Conservation (phyloP, 768 basidiomycete genomes). For the Tricholoma saponaceum region DNA sequence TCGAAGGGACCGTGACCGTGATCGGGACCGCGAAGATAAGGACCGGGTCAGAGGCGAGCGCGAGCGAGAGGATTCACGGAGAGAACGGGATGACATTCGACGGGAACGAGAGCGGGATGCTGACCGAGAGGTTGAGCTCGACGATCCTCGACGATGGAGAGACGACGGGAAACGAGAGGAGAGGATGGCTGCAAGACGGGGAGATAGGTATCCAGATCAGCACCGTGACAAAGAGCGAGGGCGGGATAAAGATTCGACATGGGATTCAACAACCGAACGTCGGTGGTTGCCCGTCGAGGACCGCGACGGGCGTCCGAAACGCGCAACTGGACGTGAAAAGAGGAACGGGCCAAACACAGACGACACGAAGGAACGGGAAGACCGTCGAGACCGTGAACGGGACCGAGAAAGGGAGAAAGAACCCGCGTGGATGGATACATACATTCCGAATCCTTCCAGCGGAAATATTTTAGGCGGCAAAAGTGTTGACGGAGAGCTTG, state of each 20-base stretch:
- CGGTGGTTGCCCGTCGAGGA: conserved; percentile 66
- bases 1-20: conserved; percentile 46
- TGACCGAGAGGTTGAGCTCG: conserved; percentile 45
- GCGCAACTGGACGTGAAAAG: conserved; percentile 54
- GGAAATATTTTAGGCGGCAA: conserved; percentile 65
- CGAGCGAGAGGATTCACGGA: conserved; percentile 24
- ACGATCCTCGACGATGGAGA: conserved; percentile 74
- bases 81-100: conserved; percentile 21
- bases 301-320: conserved; percentile 62
- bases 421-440: conserved; percentile 91
- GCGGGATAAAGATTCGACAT: conserved; percentile 36
- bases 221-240: conserved; percentile 41
- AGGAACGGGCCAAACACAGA: conserved; percentile 34
- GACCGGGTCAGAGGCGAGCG: conserved; percentile 32
- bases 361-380: conserved; percentile 39
- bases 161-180: conserved; percentile 84
- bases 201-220: conserved; percentile 36
- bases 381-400: conserved; percentile 32
- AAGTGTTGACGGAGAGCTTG: conserved; percentile 60
- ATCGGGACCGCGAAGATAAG: conserved; percentile 44
- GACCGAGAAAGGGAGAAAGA: conserved; percentile 77
- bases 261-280: conserved; percentile 46
- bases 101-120: conserved; percentile 39
- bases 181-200: conserved; percentile 58
- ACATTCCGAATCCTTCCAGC: conserved; percentile 57